Evolutionary conservation across 1,284 basidiomycete species (phyloP).

Genomic region (Ustilago sp.): DNA sequence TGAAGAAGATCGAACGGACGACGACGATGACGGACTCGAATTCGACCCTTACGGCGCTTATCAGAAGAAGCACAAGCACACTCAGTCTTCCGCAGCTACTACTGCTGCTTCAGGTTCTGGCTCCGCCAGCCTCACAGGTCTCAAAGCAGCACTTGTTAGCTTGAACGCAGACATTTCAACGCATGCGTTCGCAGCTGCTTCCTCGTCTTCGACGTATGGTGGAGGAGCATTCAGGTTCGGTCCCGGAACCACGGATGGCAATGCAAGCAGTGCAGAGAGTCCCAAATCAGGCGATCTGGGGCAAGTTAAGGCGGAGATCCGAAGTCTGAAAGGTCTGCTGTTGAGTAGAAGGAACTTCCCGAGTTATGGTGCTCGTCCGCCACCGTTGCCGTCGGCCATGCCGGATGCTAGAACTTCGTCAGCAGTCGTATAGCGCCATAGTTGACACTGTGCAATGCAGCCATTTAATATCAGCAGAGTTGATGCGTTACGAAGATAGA

Average conservation of each 20-base stretch:
- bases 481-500: not conserved
- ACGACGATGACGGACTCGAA: slow-evolving; percentile 54
- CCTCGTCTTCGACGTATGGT: not conserved
- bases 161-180: slow-evolving; percentile 49
- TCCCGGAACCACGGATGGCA: slow-evolving; percentile 6
- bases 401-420: slow-evolving; percentile 19
- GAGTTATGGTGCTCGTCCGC: slow-evolving; percentile 41
- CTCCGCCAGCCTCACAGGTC: slow-evolving; percentile 13
- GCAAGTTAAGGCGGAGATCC: slow-evolving; percentile 66
- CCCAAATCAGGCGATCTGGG: slow-evolving; percentile 49
- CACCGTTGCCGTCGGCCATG: slow-evolving; percentile 25
- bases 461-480: not conserved
- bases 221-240: slow-evolving; percentile 25
- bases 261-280: slow-evolving; percentile 20
- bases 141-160: slow-evolving; percentile 36
- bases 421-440: slow-evolving; percentile 24
- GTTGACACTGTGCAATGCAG: not conserved
- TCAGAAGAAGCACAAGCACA: slow-evolving; percentile 51
- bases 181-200: slow-evolving; percentile 33
- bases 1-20: slow-evolving; percentile 15
- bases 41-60: slow-evolving; percentile 57
- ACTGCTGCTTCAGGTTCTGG: slow-evolving; percentile 8
- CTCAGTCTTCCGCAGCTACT: slow-evolving; percentile 30
- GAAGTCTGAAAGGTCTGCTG: slow-evolving; percentile 64
- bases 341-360: slow-evolving; percentile 62